These are phyloP conservation scores for Inonotus obliquus DNA, from an alignment of 1,284 basidiomycete genomes.

Conservation along the genomic window DNA sequence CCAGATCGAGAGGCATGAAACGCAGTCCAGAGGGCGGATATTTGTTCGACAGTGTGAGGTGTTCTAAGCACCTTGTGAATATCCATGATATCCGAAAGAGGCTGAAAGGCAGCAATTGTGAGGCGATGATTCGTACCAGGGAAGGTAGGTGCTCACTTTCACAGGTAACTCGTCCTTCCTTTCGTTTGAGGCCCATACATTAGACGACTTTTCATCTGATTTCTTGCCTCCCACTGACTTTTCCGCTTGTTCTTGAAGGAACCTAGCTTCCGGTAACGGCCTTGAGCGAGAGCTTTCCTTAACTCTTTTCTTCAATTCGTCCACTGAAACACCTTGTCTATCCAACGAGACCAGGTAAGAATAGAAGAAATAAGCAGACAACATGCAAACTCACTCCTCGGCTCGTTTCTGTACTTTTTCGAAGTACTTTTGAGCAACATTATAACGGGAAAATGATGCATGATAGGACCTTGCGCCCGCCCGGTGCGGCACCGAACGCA, in stretches of 20 bases:
- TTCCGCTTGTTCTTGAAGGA: slow-evolving; percentile 24
- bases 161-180: slow-evolving; percentile 69
- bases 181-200: slow-evolving; percentile 19
- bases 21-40: slow-evolving; percentile 82
- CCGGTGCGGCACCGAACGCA: background rate
- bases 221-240: slow-evolving; percentile 18
- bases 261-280: slow-evolving; percentile 24
- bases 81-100: slow-evolving; percentile 78
- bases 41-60: slow-evolving; percentile 67
- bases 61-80: slow-evolving; percentile 62
- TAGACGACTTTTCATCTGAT: slow-evolving; percentile 15
- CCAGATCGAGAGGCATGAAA: slow-evolving; percentile 78
- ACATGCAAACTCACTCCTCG: slow-evolving; percentile 36
- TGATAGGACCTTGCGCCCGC: background rate
- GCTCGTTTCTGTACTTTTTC: slow-evolving; percentile 42
- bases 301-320: slow-evolving; percentile 34
- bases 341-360: background rate
- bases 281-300: slow-evolving; percentile 26
- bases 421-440: slow-evolving; percentile 36
- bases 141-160: slow-evolving; percentile 38
- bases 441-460: background rate
- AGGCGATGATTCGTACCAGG: background rate
- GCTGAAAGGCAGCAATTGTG: slow-evolving; percentile 44
- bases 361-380: slow-evolving; percentile 5
- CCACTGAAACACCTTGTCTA: slow-evolving; percentile 41